Conservation (phyloP, 225 moss, liverwort and hornwort species). For the Pseudisothecium myosuroides region DNA sequence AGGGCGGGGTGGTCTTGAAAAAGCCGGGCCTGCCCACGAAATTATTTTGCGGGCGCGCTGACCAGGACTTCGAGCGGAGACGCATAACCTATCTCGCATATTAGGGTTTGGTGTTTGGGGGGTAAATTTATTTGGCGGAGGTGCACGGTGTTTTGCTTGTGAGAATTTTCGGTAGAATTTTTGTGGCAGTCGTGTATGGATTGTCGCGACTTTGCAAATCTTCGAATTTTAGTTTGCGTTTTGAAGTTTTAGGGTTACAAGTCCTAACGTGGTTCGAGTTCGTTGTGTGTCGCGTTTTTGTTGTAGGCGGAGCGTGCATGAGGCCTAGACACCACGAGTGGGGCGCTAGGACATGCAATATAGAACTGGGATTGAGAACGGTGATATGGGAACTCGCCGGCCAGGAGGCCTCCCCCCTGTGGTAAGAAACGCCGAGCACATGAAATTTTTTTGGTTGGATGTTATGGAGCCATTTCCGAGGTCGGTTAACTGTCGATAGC, state of each 20-base stretch:
- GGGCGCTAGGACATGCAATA: constrained; percentile 19
- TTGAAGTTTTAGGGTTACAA: not conserved
- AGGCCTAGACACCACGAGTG: not conserved
- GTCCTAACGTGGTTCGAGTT: not conserved
- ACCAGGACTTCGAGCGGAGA: not conserved
- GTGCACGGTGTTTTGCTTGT: not conserved
- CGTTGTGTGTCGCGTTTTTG: not conserved
- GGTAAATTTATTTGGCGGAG: not conserved
- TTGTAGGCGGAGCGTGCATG: not conserved
- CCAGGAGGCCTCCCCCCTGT: constrained; percentile 33
- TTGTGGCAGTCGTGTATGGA: not conserved
- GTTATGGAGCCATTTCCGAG: not conserved
- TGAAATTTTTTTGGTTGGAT: not conserved
- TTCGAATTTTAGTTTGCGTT: not conserved
- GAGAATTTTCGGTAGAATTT: not conserved
- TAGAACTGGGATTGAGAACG: constrained; percentile 34
- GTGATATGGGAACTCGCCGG: constrained; percentile 45
- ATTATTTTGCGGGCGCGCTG: not conserved
- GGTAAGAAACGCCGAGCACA: constrained; percentile 6
- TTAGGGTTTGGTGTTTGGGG: not conserved
- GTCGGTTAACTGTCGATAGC: not conserved
- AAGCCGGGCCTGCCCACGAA: not conserved
- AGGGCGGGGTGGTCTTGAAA: not conserved
- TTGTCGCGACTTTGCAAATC: not conserved
- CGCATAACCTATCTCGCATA: not conserved